These are phyloP conservation scores for Dendrobium nobile DNA, from an alignment of 106 monocot species.

Conservation along the genomic window DNA sequence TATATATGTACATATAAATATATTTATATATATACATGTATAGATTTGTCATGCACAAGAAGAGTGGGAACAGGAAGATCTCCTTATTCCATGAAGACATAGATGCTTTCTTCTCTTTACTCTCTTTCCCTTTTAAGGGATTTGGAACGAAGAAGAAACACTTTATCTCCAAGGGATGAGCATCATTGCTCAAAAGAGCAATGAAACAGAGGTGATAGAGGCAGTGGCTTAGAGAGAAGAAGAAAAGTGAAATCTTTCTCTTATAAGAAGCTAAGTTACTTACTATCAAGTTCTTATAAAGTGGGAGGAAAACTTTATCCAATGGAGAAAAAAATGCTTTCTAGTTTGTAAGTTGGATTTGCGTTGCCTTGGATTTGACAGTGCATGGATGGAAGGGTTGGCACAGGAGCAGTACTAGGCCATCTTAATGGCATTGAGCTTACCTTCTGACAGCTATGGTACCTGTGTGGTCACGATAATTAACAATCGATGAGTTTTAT, in stretches of 20 bases:
- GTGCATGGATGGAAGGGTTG: background rate
- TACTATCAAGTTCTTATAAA: background rate
- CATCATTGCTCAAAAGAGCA: slow-evolving; percentile 16
- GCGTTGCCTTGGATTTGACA: background rate
- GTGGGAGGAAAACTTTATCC: background rate
- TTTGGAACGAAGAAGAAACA: background rate
- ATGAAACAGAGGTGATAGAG: background rate
- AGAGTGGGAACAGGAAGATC: slow-evolving; percentile 5
- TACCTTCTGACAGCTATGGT: background rate
- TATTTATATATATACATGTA: too few relatives aligned
- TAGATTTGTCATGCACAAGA: background rate
- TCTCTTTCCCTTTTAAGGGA: background rate
- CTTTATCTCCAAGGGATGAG: slow-evolving; percentile 5
- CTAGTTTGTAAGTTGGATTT: background rate
- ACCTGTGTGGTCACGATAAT: background rate
- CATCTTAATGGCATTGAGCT: slow-evolving; percentile 4
- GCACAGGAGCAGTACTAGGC: background rate
- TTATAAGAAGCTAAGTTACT: background rate
- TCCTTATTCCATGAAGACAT: slow-evolving; percentile 15
- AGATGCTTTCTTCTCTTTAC: slow-evolving; percentile 23
- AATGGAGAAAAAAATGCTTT: background rate
- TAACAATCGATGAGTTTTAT: background rate
- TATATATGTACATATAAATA: background rate
- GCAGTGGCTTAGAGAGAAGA: background rate
- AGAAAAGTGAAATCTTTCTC: background rate